These are phyloP conservation scores for Pyricularia sp. DNA, from an alignment of 2,329 filamentous ascomycete species.

Conservation along the genomic window DNA sequence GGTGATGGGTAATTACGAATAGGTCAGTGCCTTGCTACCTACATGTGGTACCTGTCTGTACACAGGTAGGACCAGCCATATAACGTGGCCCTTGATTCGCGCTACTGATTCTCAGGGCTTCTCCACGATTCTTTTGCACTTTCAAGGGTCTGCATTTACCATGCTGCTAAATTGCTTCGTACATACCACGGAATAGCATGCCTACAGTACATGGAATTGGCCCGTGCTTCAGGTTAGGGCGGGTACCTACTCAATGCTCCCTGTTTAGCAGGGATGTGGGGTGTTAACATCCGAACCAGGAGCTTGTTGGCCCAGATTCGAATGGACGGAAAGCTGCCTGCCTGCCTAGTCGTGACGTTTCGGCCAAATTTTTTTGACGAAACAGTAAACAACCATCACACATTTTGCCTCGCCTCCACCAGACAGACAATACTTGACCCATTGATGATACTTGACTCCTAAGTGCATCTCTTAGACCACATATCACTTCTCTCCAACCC, in stretches of 20 bases:
- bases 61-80: too few species aligned
- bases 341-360: not conserved
- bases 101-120: conserved; percentile 2
- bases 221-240: not conserved
- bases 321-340: not conserved
- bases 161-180: too few species aligned
- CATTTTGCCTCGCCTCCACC: not conserved
- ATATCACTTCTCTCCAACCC: not conserved
- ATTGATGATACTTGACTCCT: not conserved
- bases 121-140: conserved; percentile 2
- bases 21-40: too few species aligned
- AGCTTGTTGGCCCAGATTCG: not conserved
- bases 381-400: not conserved
- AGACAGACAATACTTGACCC: not conserved
- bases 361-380: not conserved
- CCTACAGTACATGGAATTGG: not conserved
- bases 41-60: too few species aligned
- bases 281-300: not conserved
- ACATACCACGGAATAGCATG: too few species aligned
- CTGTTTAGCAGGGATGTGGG: not conserved
- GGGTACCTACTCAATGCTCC: too few species aligned
- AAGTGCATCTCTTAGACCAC: not conserved
- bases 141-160: not conserved
- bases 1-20: too few species aligned
- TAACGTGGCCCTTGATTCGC: not conserved